Evolutionary conservation across 2,329 filamentous ascomycete genomes (phyloP).

Genomic region (Didymosphaeria variabile): DNA sequence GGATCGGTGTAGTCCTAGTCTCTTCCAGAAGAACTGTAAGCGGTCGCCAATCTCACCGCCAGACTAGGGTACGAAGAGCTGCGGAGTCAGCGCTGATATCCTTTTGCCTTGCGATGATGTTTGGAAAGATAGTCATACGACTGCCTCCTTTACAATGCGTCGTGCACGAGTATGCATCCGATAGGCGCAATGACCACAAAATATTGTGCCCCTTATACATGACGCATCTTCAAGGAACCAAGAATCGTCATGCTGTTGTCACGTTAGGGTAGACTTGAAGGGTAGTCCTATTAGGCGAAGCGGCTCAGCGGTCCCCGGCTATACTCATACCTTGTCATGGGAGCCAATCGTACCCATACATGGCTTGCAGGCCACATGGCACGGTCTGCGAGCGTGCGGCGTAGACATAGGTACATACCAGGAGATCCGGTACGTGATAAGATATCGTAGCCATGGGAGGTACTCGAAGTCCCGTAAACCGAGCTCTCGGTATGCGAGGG

Average conservation of each 20-base stretch:
- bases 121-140: background rate
- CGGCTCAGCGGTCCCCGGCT: background rate
- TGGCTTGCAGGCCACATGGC: background rate
- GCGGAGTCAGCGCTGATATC: background rate
- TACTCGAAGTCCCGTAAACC: background rate
- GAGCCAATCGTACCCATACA: background rate
- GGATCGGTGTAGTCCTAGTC: background rate
- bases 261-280: background rate
- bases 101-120: background rate
- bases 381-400: background rate
- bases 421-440: background rate
- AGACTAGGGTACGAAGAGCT: background rate
- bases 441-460: background rate
- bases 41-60: background rate
- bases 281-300: background rate
- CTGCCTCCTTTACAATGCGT: background rate
- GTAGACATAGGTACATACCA: background rate
- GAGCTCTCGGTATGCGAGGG: slow-evolving; percentile 3
- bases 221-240: background rate
- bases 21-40: background rate
- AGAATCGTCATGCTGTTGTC: background rate
- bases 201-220: background rate
- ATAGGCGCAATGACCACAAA: background rate
- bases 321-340: background rate
- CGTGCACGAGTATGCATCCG: background rate